Evolutionary conservation across 2,329 filamentous ascomycete species (phyloP), one percentile per base, ranked within the genome.

Genomic region (Thielaviopsis punctulata): DNA sequence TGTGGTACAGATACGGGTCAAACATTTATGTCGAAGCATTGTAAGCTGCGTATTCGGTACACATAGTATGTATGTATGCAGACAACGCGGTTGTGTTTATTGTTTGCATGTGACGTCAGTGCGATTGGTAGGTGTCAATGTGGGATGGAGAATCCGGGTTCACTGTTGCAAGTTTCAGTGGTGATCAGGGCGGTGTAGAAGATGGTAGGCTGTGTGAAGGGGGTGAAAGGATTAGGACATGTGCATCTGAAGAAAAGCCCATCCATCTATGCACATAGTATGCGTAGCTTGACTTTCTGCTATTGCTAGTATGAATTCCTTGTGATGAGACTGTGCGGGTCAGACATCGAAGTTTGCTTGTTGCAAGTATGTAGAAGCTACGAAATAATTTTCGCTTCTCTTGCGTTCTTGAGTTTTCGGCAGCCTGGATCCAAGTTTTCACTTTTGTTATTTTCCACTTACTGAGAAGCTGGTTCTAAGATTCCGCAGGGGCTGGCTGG

Each of bases 1-100:
- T 68, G 74, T 69, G 69, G 76, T 76, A 80, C 76, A 80, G 76
- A 80, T 80, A 79, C 76, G 73, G 75, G 76, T 70, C 74, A 69
- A 60, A 80, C 73, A 80, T 41, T 41, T 41, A 15, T 36, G 13
- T n/a, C 3, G 30, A 69, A 53, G 48, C 18, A 53, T 22, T 15
- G 15, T 10, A n/a, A n/a, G n/a, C n/a, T n/a, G n/a, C n/a, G n/a
- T n/a, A n/a, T n/a, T n/a, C n/a, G n/a, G n/a, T n/a, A n/a, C n/a
- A n/a, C n/a, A n/a, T n/a, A n/a, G n/a, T 36, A 5, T 33, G 27
- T 33, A 12, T 4, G 27, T n/a, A n/a, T n/a, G n/a, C n/a, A n/a
- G n/a, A n/a, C n/a, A n/a, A n/a, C n/a, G n/a, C n/a, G n/a, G n/a
- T n/a, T n/a, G n/a, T n/a, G n/a, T n/a, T n/a, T n/a, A n/a, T n/a